Base-by-base conservation (phyloP, 208 protist species). In the Leishmania gerbilli region DNA sequence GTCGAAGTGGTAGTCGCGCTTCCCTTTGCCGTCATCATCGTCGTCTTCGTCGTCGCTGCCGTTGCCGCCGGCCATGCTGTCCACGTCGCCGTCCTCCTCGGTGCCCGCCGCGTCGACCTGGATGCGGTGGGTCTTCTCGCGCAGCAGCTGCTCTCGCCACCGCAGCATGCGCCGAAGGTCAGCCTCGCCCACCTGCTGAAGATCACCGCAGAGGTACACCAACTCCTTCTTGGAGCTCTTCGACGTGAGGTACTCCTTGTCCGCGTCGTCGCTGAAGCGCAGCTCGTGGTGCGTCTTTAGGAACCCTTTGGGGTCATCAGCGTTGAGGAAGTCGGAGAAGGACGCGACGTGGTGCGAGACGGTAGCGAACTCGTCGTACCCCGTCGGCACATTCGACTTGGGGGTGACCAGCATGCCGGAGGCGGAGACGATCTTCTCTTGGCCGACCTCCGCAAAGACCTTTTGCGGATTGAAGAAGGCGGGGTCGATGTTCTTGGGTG, bases 401-500 rank as follows among this genome's bases (percentile, higher is more conserved):
- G 95, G 93, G 7, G 85, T 87, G 21, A 96, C 89, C 27, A 98
- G 88, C 47, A 89, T 77, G 65, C 93, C 90, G 17, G 91, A 87
- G 40, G 93, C 79, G 42, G 87, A 92, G 47, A 97, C 68, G 76
- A 96, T 90, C 88, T 98, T 93, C 82, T 98, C 94, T 84, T 94
- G 85, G 53, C 96, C 97, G 8, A 99, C 89, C 71, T 99, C 96
- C 1, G 94, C 87, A 85, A 99, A 99, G 40, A 99, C 97, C 79
- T 94, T 94, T 77, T 98, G 95, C 9, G 98, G 83, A 86, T 99
- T 98, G 85, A 99, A 97, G 90, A 99, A 87, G 53, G 93, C 88
- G 45, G 99, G 98, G 85, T 99, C 99, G 76, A 99, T 80, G 72
- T 96, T 93, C 86, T 98, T 97, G 58, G 99, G 99, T 24, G 98